phyloP scores from a whole-genome alignment of 306 rosid genomes.

The Cicer pinnatifidum region DNA sequence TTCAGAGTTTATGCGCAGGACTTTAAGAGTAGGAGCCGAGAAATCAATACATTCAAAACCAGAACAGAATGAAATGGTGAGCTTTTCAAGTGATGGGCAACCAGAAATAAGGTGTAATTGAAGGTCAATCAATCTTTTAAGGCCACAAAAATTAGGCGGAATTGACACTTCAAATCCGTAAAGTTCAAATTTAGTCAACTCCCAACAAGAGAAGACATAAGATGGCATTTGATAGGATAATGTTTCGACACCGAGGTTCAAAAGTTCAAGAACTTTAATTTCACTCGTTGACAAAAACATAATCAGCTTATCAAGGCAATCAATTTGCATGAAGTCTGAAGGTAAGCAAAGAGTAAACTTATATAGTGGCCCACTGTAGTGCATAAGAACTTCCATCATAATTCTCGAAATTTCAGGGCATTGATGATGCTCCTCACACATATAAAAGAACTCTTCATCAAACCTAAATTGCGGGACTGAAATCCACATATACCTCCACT shows the following conservation, averaged over 20 bases:
- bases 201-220: slow-evolving; percentile 30
- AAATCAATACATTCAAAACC: slow-evolving; percentile 24
- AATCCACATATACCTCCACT: slow-evolving; percentile 43
- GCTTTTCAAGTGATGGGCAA: neutral
- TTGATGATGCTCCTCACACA: neutral
- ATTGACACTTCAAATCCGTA: neutral
- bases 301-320: slow-evolving; percentile 6
- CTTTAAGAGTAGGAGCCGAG: neutral
- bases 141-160: slow-evolving; percentile 29
- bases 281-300: slow-evolving; percentile 17
- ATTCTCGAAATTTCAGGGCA: neutral
- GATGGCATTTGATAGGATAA: slow-evolving; percentile 4
- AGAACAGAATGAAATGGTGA: neutral
- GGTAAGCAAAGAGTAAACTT: neutral
- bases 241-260: too few species aligned
- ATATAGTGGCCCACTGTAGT: neutral
- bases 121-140: slow-evolving; percentile 16
- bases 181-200: neutral
- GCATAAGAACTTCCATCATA: slow-evolving; percentile 1
- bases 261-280: slow-evolving; percentile 1
- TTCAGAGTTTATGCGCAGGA: neutral
- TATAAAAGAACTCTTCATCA: neutral
- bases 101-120: neutral
- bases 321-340: neutral
- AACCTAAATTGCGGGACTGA: slow-evolving; percentile 12